Conservation (phyloP, 2,329 filamentous ascomycete genomes). For the Cryphonectria naterciae region DNA sequence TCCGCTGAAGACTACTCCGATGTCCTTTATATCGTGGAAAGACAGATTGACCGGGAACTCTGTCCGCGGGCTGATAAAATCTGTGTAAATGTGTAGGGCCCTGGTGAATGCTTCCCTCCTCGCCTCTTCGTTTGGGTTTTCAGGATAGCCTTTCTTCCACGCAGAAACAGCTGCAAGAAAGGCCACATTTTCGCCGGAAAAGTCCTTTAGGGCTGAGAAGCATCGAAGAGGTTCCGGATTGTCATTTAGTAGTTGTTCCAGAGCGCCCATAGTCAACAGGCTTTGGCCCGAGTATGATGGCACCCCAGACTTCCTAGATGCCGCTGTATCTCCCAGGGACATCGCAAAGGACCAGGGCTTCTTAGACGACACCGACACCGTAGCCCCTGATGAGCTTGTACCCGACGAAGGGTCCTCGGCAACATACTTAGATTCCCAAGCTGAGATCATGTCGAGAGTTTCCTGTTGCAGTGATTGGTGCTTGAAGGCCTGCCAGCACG, state of each 20-base stretch:
- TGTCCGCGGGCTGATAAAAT: constrained; percentile 63
- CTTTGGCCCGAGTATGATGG: constrained; percentile 42
- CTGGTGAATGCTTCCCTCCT: constrained; percentile 58
- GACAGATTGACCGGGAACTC: constrained; percentile 71
- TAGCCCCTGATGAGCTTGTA: constrained; percentile 35
- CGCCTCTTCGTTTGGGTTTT: constrained; percentile 36
- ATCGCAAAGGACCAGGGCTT: constrained; percentile 38
- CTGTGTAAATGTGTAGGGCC: constrained; percentile 64
- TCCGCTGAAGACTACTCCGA: constrained; percentile 60
- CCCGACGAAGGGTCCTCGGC: constrained; percentile 20
- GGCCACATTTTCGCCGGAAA: constrained; percentile 73
- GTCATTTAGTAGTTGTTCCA: constrained; percentile 63
- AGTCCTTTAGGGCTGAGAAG: constrained; percentile 68
- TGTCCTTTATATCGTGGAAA: constrained; percentile 55
- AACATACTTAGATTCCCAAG: constrained; percentile 50
- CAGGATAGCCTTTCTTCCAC: constrained; percentile 51
- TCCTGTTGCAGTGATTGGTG: constrained; percentile 51
- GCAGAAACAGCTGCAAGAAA: constrained; percentile 63
- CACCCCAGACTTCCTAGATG: constrained; percentile 31
- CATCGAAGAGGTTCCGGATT: constrained; percentile 64
- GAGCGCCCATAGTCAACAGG: constrained; percentile 62
- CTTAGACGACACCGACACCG: constrained; percentile 39
- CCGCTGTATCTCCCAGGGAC: constrained; percentile 34
- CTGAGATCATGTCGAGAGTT: constrained; percentile 53
- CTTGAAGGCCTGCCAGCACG: constrained; percentile 59